These are phyloP conservation scores for Penicillium paradoxum DNA, from an alignment of 495 filamentous ascomycete species.

Conservation along the genomic window DNA sequence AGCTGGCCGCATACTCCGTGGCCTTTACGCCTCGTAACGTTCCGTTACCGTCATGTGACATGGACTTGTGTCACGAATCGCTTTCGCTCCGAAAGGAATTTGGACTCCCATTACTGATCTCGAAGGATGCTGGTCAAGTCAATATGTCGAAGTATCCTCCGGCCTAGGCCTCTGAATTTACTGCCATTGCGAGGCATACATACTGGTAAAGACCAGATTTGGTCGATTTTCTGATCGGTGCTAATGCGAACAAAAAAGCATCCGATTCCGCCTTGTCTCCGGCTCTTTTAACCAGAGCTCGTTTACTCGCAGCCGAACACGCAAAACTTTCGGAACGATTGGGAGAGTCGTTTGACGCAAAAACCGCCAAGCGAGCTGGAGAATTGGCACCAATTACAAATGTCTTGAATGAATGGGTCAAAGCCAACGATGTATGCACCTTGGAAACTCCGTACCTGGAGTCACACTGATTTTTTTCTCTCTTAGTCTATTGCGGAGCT, in stretches of 20 bases:
- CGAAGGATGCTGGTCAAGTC: slow-evolving; percentile 31
- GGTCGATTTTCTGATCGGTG: background rate
- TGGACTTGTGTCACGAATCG: background rate
- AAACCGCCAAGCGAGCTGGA: slow-evolving; percentile 69
- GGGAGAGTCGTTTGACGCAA: slow-evolving; percentile 60
- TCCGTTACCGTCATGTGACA: slow-evolving; percentile 20
- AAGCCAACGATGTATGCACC: slow-evolving; percentile 36
- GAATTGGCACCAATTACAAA: slow-evolving; percentile 64
- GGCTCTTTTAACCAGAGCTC: slow-evolving; percentile 59
- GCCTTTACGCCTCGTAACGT: slow-evolving; percentile 36
- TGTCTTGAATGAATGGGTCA: slow-evolving; percentile 63
- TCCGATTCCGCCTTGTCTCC: slow-evolving; percentile 47
- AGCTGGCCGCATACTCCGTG: slow-evolving; percentile 24
- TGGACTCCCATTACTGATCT: background rate
- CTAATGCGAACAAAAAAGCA: slow-evolving; percentile 32
- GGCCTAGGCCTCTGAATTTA: slow-evolving; percentile 13
- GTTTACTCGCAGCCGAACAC: slow-evolving; percentile 62
- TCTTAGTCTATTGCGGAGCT: slow-evolving; percentile 56
- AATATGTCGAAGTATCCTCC: slow-evolving; percentile 31
- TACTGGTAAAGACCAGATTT: slow-evolving; percentile 17
- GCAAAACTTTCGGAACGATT: slow-evolving; percentile 54
- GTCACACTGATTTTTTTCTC: background rate
- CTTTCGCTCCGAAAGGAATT: background rate
- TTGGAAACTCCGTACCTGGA: background rate
- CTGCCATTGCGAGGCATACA: slow-evolving; percentile 25